A percentile compares a stretch with the other conserved stretches of the same genome.
Conservation (phyloP, 495 filamentous ascomycete species). For the Annulohypoxylon nitens region DNA sequence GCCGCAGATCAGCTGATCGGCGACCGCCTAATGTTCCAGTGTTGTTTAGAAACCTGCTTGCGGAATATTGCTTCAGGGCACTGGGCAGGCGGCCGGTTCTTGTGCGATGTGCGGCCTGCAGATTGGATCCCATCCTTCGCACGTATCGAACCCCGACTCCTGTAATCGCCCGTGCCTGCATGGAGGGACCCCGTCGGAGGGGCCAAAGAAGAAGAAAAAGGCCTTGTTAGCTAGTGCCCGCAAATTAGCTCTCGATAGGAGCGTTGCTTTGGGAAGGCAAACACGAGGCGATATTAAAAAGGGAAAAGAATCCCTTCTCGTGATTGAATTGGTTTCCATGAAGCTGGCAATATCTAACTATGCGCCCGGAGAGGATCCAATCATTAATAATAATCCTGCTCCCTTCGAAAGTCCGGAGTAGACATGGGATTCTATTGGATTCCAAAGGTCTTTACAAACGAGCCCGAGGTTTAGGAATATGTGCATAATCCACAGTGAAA, state of each 20-base stretch:
- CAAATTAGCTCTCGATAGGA: constrained; percentile 3
- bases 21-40: constrained; percentile 31
- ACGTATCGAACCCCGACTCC: constrained; percentile 42
- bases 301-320: constrained; percentile 10
- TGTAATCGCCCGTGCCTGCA: constrained; percentile 47
- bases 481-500: neutral
- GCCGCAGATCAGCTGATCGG: constrained; percentile 45
- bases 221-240: constrained; percentile 2
- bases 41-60: constrained; percentile 25
- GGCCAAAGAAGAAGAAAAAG: constrained; percentile 32
- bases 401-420: constrained; percentile 28
- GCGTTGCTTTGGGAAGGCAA: constrained; percentile 37
- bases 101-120: constrained; percentile 34
- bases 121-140: constrained; percentile 38
- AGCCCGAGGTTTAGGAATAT: constrained; percentile 8
- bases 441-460: constrained; percentile 13
- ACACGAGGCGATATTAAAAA: constrained; percentile 35
- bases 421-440: constrained; percentile 24
- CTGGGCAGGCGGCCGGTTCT: constrained; percentile 20
- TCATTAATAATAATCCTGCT: constrained; percentile 24
- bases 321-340: constrained; percentile 22
- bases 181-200: constrained; percentile 25
- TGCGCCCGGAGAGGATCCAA: constrained; percentile 21
- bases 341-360: constrained; percentile 24
- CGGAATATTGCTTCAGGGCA: constrained; percentile 14